phyloP scores from a whole-genome alignment of 768 basidiomycete genomes.

The Tremella yokohamensis region DNA sequence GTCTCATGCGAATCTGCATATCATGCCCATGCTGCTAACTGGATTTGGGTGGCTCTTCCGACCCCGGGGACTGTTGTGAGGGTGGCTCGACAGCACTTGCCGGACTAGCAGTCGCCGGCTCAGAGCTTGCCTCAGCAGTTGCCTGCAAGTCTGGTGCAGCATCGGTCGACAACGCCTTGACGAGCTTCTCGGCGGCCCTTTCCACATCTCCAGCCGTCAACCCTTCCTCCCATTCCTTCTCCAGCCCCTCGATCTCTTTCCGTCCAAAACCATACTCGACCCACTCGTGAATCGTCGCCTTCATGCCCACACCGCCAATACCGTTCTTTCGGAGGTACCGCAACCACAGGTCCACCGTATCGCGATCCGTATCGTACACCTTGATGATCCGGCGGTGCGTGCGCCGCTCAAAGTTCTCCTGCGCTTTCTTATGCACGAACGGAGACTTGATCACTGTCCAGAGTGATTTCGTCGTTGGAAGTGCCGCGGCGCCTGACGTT shows the following conservation, averaged over 20 bases:
- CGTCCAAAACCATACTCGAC: conserved; percentile 59
- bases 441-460: conserved; percentile 84
- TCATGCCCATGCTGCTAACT: no score
- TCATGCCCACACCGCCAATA: conserved; percentile 81
- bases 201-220: conserved; percentile 1
- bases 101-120: no score
- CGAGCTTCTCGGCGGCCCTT: not conserved
- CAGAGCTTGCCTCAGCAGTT: no score
- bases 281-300: conserved; percentile 72
- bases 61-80: no score
- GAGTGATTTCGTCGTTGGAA: conserved; percentile 59
- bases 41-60: no score
- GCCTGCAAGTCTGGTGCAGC: no score
- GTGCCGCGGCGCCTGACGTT: conserved; percentile 33
- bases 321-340: conserved; percentile 71
- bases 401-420: conserved; percentile 88
- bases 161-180: no score
- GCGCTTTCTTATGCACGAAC: conserved; percentile 87
- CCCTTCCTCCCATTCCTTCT: conserved; percentile 8
- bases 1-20: no score
- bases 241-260: conserved; percentile 43
- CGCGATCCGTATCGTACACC: conserved; percentile 79
- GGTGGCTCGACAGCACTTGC: no score
- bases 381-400: conserved; percentile 82
- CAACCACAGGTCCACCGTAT: conserved; percentile 75